phyloP scores from a whole-genome alignment of 768 basidiomycete species.

The Termitomyces sp. region DNA sequence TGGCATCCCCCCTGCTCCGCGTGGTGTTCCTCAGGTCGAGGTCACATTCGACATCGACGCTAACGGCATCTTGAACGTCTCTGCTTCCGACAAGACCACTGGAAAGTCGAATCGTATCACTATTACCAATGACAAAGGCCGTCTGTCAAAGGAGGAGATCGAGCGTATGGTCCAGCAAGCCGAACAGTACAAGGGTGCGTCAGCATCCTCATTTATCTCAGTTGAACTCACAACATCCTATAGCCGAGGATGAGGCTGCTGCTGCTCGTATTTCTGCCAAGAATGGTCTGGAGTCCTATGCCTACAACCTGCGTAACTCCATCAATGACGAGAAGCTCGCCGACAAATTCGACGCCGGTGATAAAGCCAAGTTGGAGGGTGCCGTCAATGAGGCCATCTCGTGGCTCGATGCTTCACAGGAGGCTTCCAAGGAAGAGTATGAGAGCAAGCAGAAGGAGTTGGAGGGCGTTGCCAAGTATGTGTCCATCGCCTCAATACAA shows the following conservation, averaged over 20 bases:
- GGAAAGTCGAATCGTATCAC: constrained; percentile 94
- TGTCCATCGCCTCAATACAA: not conserved
- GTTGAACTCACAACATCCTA: not conserved
- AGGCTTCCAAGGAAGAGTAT: constrained; percentile 93
- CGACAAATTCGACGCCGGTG: constrained; percentile 80
- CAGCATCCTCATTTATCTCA: not conserved
- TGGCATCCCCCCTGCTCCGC: constrained; percentile 93
- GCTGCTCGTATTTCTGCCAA: constrained; percentile 80
- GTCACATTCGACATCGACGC: constrained; percentile 99
- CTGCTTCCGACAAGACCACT: constrained; percentile 93
- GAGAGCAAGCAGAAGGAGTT: constrained; percentile 92
- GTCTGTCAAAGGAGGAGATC: constrained; percentile 95
- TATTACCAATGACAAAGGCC: constrained; percentile 96
- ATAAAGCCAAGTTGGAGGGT: constrained; percentile 80
- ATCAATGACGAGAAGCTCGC: constrained; percentile 82
- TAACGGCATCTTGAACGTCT: constrained; percentile 95
- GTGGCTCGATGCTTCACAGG: constrained; percentile 85
- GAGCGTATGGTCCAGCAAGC: constrained; percentile 97
- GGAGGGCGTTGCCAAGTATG: constrained; percentile 70
- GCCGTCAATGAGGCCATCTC: constrained; percentile 80
- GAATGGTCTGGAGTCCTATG: constrained; percentile 91
- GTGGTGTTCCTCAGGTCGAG: constrained; percentile 96
- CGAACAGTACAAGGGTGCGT: constrained; percentile 80
- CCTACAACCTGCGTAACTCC: constrained; percentile 94
- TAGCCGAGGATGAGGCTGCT: constrained; percentile 84